phyloP scores from a whole-genome alignment of 352 stramenopile genomes.

The Pythium insidiosum region DNA sequence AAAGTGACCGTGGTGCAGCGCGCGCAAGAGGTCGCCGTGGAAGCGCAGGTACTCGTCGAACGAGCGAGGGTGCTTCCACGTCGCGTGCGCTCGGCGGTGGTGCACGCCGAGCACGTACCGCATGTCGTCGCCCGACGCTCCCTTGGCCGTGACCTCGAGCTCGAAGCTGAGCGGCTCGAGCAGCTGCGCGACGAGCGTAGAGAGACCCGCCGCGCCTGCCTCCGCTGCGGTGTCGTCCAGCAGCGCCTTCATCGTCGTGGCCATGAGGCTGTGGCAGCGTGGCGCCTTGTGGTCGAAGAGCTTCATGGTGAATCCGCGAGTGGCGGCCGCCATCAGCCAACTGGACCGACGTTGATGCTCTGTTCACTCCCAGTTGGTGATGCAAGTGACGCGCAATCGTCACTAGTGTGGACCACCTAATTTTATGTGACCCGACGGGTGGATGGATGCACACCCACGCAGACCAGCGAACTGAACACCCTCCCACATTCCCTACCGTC shows the following conservation, averaged over 20 bases:
- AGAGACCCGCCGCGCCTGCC: background rate
- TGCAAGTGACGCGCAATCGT: no score
- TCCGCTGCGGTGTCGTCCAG: background rate
- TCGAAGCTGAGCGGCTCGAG: conserved; percentile 14
- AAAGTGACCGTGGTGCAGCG: conserved; percentile 44
- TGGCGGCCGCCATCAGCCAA: background rate
- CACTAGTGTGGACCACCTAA: no score
- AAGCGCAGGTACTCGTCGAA: conserved; percentile 41
- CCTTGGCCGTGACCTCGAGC: conserved; percentile 1
- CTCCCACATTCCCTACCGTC: no score
- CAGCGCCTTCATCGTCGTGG: background rate
- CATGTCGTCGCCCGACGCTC: conserved; percentile 16
- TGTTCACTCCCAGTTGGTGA: no score
- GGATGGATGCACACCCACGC: no score
- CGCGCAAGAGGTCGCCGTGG: conserved; percentile 20
- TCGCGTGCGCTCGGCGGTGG: conserved; percentile 17
- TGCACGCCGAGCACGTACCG: conserved; percentile 38
- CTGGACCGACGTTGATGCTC: background rate
- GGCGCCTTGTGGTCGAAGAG: background rate
- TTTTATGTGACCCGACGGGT: no score
- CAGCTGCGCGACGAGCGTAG: conserved; percentile 8
- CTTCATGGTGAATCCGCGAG: background rate
- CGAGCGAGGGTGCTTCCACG: conserved; percentile 28
- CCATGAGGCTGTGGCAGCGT: background rate
- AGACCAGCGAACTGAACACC: background rate